A percentile compares a stretch with the other conserved stretches of the same genome.
Evolutionary conservation across 345 rosid genomes (phyloP).

Genomic region (Eucalyptus polybractea): DNA sequence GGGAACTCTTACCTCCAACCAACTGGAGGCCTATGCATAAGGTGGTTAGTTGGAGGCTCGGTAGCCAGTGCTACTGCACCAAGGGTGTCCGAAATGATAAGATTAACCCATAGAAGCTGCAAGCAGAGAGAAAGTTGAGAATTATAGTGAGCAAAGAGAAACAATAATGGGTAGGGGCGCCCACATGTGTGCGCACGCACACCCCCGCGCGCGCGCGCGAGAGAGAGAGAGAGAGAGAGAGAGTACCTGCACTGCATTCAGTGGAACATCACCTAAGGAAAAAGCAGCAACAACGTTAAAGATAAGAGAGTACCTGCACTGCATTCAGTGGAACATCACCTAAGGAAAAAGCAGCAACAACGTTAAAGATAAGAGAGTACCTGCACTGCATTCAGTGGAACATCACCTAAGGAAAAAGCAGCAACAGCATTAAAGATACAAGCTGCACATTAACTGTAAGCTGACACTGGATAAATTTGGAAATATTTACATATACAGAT

Average conservation of each 20-base stretch:
- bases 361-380: no score
- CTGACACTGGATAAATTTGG: conserved; percentile 90
- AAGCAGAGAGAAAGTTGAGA: neutral
- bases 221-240: neutral
- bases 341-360: no score
- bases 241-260: no score
- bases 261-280: no score
- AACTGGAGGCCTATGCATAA: conserved; percentile 51
- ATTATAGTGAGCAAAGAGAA: neutral
- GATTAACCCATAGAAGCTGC: conserved; percentile 95
- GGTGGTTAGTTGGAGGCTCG: conserved; percentile 92
- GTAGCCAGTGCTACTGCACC: conserved; percentile 97
- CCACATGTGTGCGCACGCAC: no score
- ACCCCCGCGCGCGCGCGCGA: no score
- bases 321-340: no score
- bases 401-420: conserved; percentile 6
- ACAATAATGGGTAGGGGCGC: no score
- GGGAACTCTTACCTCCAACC: conserved; percentile 39
- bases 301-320: no score
- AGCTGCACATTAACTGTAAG: conserved; percentile 84
- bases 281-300: no score
- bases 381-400: conserved; percentile 27
- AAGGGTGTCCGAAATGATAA: conserved; percentile 89
- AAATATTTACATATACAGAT: conserved; percentile 90
- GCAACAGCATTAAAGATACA: conserved; percentile 85